Conservation (phyloP, 1,284 basidiomycete species). For the Cutaneotrichosporon sp. region DNA sequence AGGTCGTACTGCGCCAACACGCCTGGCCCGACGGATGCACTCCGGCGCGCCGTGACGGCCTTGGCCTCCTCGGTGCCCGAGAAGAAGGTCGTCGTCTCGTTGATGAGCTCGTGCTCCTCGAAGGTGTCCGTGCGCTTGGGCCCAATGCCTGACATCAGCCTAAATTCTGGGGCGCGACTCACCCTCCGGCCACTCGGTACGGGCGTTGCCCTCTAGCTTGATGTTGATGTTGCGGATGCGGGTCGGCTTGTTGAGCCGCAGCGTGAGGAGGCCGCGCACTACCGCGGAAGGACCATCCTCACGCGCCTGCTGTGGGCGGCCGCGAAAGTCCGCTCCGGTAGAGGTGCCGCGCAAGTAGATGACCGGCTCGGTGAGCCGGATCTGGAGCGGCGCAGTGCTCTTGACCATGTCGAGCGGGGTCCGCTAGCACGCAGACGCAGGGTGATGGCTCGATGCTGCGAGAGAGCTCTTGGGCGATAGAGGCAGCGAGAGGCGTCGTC, state of each 20-base stretch:
- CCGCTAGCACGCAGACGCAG: too few species aligned
- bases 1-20: slow-evolving; percentile 46
- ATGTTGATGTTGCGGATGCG: slow-evolving; percentile 84
- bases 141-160: slow-evolving; percentile 65
- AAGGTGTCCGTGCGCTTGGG: slow-evolving; percentile 73
- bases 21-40: slow-evolving; percentile 79
- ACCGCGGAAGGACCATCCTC: slow-evolving; percentile 67
- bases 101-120: slow-evolving; percentile 78
- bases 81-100: slow-evolving; percentile 73
- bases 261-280: slow-evolving; percentile 81
- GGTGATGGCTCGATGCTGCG: background rate
- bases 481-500: background rate
- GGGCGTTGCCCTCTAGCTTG: slow-evolving; percentile 68
- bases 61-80: slow-evolving; percentile 55
- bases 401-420: slow-evolving; percentile 76
- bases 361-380: slow-evolving; percentile 78
- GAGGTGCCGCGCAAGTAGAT: slow-evolving; percentile 67
- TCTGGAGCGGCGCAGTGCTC: slow-evolving; percentile 66
- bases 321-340: slow-evolving; percentile 55
- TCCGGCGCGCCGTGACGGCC: slow-evolving; percentile 56
- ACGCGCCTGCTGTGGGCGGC: slow-evolving; percentile 55
- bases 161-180: slow-evolving; percentile 31
- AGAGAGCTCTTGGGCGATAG: too few species aligned
- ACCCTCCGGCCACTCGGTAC: slow-evolving; percentile 85
- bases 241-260: slow-evolving; percentile 78